These are phyloP conservation scores for Vanderwaltozyma tropicalis DNA, from an alignment of 805 yeast species.

Conservation along the genomic window DNA sequence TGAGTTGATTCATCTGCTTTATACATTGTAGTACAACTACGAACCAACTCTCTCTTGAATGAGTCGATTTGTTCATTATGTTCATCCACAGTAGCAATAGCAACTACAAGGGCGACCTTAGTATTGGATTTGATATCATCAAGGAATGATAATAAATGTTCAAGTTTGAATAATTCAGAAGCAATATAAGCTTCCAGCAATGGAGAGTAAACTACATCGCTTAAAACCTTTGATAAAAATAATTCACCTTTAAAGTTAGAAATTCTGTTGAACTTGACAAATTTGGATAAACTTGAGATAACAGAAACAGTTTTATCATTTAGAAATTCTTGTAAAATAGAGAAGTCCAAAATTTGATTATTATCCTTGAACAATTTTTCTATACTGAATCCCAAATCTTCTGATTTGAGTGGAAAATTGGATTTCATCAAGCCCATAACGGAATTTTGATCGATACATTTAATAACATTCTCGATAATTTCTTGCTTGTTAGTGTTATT, in stretches of 20 bases:
- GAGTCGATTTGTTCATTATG: not conserved
- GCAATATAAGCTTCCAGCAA: slow-evolving; percentile 8
- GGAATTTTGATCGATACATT: not conserved
- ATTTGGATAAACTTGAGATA: not conserved
- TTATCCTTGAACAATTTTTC: not conserved
- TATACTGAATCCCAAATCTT: not conserved
- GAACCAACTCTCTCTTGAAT: not conserved
- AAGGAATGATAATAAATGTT: slow-evolving; percentile 3
- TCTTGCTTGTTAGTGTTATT: not conserved
- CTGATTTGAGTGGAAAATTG: not conserved
- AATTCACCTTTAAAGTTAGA: slow-evolving; percentile 2
- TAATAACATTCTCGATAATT: not conserved
- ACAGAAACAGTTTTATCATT: not conserved
- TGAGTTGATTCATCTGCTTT: not conserved
- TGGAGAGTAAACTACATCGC: slow-evolving; percentile 1
- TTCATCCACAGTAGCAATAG: slow-evolving; percentile 5
- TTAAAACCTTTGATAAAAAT: slow-evolving; percentile 5
- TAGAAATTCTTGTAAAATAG: not conserved
- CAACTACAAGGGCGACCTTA: slow-evolving; percentile 4
- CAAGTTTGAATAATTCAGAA: slow-evolving; percentile 6
- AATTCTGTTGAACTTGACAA: slow-evolving; percentile 8
- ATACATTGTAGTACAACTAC: not conserved
- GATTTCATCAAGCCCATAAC: not conserved
- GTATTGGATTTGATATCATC: not conserved
- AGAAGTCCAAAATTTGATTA: not conserved